A percentile compares a stretch with the other conserved stretches of the same genome.
Evolutionary conservation across 176 grass and related monocot genomes (phyloP).

Genomic region (Rhynchospora pubera): DNA sequence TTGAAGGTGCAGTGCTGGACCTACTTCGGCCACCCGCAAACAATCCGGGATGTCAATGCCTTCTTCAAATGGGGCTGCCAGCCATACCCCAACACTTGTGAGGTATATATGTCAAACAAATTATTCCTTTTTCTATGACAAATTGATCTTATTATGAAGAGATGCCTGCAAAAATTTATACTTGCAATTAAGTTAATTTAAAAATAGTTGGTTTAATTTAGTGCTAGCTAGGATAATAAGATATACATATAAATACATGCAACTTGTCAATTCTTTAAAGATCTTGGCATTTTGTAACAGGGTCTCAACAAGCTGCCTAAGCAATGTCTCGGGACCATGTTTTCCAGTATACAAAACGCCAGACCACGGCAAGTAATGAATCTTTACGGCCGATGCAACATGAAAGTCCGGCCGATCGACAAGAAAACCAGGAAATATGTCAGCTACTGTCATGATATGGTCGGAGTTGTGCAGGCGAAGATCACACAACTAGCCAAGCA

Average conservation of each 20-base stretch:
- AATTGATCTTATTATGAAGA: background rate
- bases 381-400: background rate
- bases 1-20: conserved; percentile 1
- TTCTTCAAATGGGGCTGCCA: conserved; percentile 20
- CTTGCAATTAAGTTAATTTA: no score
- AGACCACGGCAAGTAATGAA: background rate
- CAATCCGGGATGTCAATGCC: background rate
- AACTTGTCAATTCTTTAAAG: background rate
- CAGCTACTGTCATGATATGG: background rate
- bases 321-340: background rate
- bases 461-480: background rate
- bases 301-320: background rate
- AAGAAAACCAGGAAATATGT: background rate
- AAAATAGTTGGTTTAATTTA: no score
- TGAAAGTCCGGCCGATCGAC: background rate
- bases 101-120: background rate
- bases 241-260: no score
- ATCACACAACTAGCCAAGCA: background rate
- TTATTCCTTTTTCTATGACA: background rate
- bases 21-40: conserved; percentile 1
- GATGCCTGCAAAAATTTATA: no score
- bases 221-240: no score
- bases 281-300: background rate
- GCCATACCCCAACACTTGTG: conserved; percentile 8
- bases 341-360: background rate